Percentiles rank a stretch among this genome's conserved stretches.
Evolutionary conservation across 495 filamentous ascomycete genomes (phyloP).

Genomic region (Penicillium canescens): DNA sequence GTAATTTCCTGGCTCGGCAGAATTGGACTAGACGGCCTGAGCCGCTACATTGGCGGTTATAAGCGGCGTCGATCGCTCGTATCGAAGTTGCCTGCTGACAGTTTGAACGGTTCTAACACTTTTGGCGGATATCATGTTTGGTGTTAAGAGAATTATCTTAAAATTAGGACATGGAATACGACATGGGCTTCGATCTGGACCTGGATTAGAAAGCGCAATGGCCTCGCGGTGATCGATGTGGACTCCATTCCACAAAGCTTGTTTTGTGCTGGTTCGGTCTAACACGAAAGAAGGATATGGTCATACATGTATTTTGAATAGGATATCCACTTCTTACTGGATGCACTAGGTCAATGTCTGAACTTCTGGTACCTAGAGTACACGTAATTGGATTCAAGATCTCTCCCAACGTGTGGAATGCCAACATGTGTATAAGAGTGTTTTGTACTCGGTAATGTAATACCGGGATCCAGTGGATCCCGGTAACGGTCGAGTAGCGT

Average conservation of each 20-base stretch:
- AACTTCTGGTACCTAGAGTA: no score
- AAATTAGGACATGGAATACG: no score
- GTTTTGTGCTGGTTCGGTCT: constrained; percentile 16
- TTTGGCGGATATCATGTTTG: no score
- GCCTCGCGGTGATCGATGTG: constrained; percentile 1
- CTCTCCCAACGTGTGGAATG: no score
- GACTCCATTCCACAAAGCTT: constrained; percentile 25
- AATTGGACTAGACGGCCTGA: constrained; percentile 13
- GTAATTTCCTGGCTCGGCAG: neutral
- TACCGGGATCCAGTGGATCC: constrained; percentile 7
- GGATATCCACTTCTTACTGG: no score
- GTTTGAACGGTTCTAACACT: neutral
- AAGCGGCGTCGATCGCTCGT: constrained; percentile 28
- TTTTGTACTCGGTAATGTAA: neutral
- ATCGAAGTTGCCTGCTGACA: constrained; percentile 6
- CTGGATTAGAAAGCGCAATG: neutral
- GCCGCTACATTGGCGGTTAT: constrained; percentile 11
- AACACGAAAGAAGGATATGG: constrained; percentile 11
- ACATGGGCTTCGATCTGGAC: no score
- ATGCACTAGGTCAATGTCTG: no score
- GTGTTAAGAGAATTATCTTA: no score
- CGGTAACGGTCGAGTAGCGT: constrained; percentile 20
- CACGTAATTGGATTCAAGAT: no score
- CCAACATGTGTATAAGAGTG: no score
- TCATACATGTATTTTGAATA: neutral